Conservation (phyloP, 2,329 filamentous ascomycete genomes). For the Talaromyces amestolkiae region DNA sequence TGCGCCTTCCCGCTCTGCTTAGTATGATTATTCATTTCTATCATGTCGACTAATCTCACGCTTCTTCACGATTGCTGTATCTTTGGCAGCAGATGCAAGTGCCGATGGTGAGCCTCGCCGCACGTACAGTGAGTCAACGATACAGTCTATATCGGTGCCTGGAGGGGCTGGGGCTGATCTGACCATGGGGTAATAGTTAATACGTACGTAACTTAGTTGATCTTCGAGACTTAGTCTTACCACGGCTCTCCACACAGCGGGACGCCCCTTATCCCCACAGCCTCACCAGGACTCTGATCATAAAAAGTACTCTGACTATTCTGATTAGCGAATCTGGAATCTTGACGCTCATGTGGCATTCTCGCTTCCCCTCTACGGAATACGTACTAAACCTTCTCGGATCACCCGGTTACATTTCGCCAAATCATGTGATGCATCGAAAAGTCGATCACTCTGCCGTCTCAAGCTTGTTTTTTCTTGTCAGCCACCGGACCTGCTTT, state of each 20-base stretch:
- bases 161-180: background rate
- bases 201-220: too few relatives aligned
- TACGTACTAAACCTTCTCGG: background rate
- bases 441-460: background rate
- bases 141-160: background rate
- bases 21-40: too few relatives aligned
- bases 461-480: background rate
- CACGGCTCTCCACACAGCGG: too few relatives aligned
- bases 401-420: constrained; percentile 2
- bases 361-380: background rate
- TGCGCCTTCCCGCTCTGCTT: background rate
- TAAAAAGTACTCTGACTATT: background rate
- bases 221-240: too few relatives aligned
- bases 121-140: too few relatives aligned
- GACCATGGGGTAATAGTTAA: too few relatives aligned
- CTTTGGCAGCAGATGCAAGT: too few relatives aligned
- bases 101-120: too few relatives aligned
- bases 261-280: background rate
- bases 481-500: background rate
- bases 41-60: too few relatives aligned
- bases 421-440: background rate
- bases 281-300: background rate
- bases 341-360: background rate
- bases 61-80: too few relatives aligned
- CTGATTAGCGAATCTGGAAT: background rate